Evolutionary conservation across 371 early-diverging fungal species (phyloP).

Genomic region (Syncephalastrum contaminatum): DNA sequence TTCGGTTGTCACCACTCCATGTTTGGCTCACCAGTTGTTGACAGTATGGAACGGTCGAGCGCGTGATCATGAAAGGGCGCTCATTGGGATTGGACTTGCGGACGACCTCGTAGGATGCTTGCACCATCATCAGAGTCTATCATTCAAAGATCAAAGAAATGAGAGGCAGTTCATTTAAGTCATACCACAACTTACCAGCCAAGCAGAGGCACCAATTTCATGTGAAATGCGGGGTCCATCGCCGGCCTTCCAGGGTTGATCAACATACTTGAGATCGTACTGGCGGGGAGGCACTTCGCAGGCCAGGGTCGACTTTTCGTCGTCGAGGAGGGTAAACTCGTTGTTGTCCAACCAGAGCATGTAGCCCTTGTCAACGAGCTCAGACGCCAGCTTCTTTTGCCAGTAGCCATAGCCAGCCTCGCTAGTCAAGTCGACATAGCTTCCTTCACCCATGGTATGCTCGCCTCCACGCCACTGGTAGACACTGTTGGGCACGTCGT

Average conservation of each 20-base stretch:
- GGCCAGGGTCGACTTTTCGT: conserved; percentile 26
- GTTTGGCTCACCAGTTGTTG: conserved; percentile 50
- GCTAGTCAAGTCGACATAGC: conserved; percentile 60
- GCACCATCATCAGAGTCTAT: conserved; percentile 59
- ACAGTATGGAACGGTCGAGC: conserved; percentile 51
- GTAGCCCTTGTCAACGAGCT: conserved; percentile 51
- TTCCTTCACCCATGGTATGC: conserved; percentile 44
- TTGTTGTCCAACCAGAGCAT: conserved; percentile 69
- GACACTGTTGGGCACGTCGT: conserved; percentile 20
- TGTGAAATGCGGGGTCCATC: too few relatives aligned
- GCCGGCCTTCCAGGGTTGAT: too few relatives aligned
- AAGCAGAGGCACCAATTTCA: too few relatives aligned
- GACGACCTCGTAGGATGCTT: conserved; percentile 57
- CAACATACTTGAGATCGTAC: background rate
- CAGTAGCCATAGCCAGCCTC: conserved; percentile 52
- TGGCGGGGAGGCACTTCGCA: conserved; percentile 22
- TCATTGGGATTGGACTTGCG: conserved; percentile 28
- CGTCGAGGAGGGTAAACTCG: conserved; percentile 55
- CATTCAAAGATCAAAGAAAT: conserved; percentile 3
- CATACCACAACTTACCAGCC: too few relatives aligned
- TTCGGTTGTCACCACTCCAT: conserved; percentile 65
- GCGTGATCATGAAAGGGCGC: conserved; percentile 60
- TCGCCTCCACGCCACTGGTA: conserved; percentile 58
- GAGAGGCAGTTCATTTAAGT: too few relatives aligned
- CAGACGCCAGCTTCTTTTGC: conserved; percentile 40